These are phyloP conservation scores for Oenanthe javanica DNA, from an alignment of 140 eudicot species.

Conservation along the genomic window DNA sequence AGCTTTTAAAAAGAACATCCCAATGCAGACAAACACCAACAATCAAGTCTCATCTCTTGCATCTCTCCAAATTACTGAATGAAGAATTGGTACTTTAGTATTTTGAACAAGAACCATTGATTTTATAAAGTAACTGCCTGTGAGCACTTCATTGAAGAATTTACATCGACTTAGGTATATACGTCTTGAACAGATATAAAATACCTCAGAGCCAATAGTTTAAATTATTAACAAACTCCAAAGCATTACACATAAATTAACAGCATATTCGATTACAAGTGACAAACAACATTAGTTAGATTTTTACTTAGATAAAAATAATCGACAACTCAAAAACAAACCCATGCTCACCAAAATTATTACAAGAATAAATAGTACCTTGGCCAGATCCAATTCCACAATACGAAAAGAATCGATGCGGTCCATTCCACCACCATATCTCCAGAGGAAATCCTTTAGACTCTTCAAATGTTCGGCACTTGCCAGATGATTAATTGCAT, in stretches of 20 bases:
- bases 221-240: background rate
- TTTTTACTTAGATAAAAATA: background rate
- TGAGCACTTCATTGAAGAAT: background rate
- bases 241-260: background rate
- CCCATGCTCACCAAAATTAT: background rate
- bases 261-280: background rate
- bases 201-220: background rate
- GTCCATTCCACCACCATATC: conserved; percentile 77
- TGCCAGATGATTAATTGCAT: conserved; percentile 70
- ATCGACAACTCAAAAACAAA: background rate
- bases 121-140: background rate
- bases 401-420: conserved; percentile 50
- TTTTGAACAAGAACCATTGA: background rate
- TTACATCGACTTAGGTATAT: background rate
- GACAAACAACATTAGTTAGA: background rate
- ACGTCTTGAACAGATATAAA: background rate
- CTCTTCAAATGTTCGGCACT: conserved; percentile 70
- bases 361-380: conserved; percentile 33
- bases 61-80: background rate
- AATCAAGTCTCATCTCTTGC: background rate
- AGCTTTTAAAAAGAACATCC: background rate
- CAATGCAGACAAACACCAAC: background rate
- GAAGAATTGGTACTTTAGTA: background rate
- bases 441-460: conserved; percentile 75
- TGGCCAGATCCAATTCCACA: conserved; percentile 51